Conservation (phyloP, 108 stramenopile species). For the Heterococcus sp. region DNA sequence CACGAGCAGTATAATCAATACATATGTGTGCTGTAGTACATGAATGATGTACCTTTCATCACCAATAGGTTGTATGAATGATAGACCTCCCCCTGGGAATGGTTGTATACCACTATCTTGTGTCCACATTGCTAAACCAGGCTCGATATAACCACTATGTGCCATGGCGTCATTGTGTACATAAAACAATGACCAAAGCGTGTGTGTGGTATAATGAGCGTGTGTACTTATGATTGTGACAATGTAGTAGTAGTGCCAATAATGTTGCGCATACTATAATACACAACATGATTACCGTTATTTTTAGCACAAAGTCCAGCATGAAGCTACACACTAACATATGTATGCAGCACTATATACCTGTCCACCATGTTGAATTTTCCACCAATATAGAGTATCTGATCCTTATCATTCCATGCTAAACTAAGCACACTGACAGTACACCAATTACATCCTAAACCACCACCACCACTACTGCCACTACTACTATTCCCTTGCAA, state of each 20-base stretch:
- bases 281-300: too few relatives aligned
- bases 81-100: slow-evolving; percentile 12
- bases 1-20: too few relatives aligned
- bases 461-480: slow-evolving; percentile 69
- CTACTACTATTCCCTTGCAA: slow-evolving; percentile 56
- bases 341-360: too few relatives aligned
- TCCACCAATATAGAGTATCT: slow-evolving; percentile 39
- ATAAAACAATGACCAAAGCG: too few relatives aligned
- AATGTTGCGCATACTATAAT: too few relatives aligned
- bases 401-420: slow-evolving; percentile 76
- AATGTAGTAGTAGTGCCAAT: too few relatives aligned
- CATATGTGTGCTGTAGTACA: too few relatives aligned
- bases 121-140: slow-evolving; percentile 42
- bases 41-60: not conserved
- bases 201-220: too few relatives aligned
- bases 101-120: slow-evolving; percentile 20
- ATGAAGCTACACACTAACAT: too few relatives aligned
- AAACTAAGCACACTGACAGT: slow-evolving; percentile 79
- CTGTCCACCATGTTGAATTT: slow-evolving; percentile 44
- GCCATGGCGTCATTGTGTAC: too few relatives aligned
- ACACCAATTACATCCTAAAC: slow-evolving; percentile 86
- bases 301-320: too few relatives aligned
- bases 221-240: too few relatives aligned
- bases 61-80: not conserved
- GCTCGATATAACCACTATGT: slow-evolving; percentile 37